Evolutionary conservation across 306 rosid species (phyloP), one percentile per base, ranked within the genome.

Genomic region (Cicer pinnatifidum): DNA sequence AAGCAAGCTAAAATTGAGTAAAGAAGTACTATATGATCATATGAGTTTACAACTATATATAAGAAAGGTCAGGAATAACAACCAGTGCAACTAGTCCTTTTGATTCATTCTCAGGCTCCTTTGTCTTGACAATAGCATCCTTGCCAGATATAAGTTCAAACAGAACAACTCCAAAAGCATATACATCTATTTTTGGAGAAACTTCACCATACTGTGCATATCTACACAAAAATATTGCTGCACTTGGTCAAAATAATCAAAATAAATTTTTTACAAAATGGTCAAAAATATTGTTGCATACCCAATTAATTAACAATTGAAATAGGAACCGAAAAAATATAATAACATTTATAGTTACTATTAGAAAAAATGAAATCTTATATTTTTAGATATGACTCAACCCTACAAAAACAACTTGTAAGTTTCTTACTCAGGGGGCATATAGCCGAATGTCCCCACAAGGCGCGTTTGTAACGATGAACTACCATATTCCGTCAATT

Each of bases 401-500:
- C 5, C 35, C 35, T 28, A 28, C 35, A 28, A 28, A 28, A 28
- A 28, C 35, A 28, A 28, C 4, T 2, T 28, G 11, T 48, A 56
- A 59, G 51, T 50, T 62, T 73, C 90, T 38, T 84, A 87, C 97
- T 90, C 93, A 3, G 91, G 93, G 56, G 96, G 83, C 93, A 88
- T 88, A 71, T 88, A 90, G 38, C 93, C 96, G 50, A 90, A 90
- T 19, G 93, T 88, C n/a, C 96, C 96, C 39, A 82, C 93, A 46
- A 88, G 91, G 78, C 88, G 90, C 4, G 93, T 81, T 23, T 80
- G 89, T 69, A 85, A 47, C 12, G 93, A 90, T 71, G 75, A 44
- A 63, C 81, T 86, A 53, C 88, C 91, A 65, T 80, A 82, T 80
- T 88, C 91, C 6, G 86, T 81, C 78, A 88, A 71, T 75, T 77